Evolutionary conservation across 2,329 filamentous ascomycete genomes (phyloP), one percentile per base, ranked within the genome.

Genomic region (Bipolaris gigantea): DNA sequence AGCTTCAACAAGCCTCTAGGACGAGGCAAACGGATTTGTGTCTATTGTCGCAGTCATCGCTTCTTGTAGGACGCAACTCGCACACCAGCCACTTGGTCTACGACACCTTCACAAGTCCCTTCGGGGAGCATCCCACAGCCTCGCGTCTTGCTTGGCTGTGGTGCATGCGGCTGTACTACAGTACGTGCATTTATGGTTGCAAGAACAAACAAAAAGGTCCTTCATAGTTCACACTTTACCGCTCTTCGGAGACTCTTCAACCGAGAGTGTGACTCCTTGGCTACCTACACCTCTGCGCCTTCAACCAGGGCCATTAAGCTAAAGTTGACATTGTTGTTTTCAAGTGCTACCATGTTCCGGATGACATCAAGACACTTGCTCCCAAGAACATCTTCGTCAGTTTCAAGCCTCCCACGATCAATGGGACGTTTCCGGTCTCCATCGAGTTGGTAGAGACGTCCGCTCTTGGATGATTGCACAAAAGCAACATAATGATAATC

Each of bases 201-300:
- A 70, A 81, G 67, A 81, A 50, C 55, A 75, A 79, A 61, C 49
- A 52, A 59, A 64, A 63, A 66, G 78, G 78, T 77, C 78, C 77
- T 77, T 81, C 79, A 81, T 81, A 81, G 79, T 81, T 80, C 79
- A 79, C 76, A 73, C 75, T 77, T 72, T 71, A 72, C 78, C 73
- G 72, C 78, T 77, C 76, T 77, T 69, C 70, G 70, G 73, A 66
- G 56, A 65, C 40, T 52, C 67, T 65, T 65, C 76, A 69, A 76
- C 71, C 73, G 73, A 73, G 72, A 77, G 76, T 76, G 77, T 79
- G 79, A 80, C 79, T 81, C 79, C 79, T 77, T 76, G 77, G 69
- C 75, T 74, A 77, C 78, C 77, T 74, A 81, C 78, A 80, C 75
- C 7, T 15, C 39, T 19, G 18, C 45, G 16, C 36, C 44, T 4